Evolutionary conservation across 805 yeast genomes (phyloP), one percentile per base, ranked within the genome.

Genomic region (Candida sonorensis): DNA sequence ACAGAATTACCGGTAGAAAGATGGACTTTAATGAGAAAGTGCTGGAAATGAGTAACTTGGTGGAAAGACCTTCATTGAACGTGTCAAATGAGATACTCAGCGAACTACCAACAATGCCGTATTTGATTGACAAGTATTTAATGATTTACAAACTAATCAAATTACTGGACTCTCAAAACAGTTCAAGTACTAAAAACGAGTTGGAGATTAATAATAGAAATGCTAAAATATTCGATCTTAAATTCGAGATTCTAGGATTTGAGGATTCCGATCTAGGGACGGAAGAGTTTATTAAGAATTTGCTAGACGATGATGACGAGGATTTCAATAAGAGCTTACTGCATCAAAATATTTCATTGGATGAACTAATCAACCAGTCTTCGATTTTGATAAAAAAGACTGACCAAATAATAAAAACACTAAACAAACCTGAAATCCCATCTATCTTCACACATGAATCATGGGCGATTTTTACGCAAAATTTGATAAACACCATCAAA

Each of bases 41-140:
- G 7, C 57, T 80, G 38, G 76, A 73, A 30, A 57, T 80, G 43
- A 68, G 77, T 35, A 71, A 72, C 40, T 69, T 67, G 25, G 66
- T 75, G 17, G 71, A 72, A 34, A 59, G 83, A 36, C 75, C 78
- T 17, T 77, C 74, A 41, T 52, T 69, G 34, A 70, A 72, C n/a
- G 64, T 75, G 23, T 64, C 78, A n/a, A 67, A 65, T 23, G 64
- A 63, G 6, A 55, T 69, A 1, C 53, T 75, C 23, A 70, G 59
- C 31, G 86, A 80, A 41, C 57, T 78, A 19, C 88, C 86, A 7
- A 70, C 78, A 0, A 76, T 74, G 27, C 87, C 87, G 0, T 80
- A 66, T 45, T 59, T 80, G 28, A 77, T 80, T 37, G 88, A 81
- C 45, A 80, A 75, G 45, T 73, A 71, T 48, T 54, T 76, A 31